phyloP scores from a whole-genome alignment of 2,329 filamentous ascomycete species.

The Beauveria sp. region DNA sequence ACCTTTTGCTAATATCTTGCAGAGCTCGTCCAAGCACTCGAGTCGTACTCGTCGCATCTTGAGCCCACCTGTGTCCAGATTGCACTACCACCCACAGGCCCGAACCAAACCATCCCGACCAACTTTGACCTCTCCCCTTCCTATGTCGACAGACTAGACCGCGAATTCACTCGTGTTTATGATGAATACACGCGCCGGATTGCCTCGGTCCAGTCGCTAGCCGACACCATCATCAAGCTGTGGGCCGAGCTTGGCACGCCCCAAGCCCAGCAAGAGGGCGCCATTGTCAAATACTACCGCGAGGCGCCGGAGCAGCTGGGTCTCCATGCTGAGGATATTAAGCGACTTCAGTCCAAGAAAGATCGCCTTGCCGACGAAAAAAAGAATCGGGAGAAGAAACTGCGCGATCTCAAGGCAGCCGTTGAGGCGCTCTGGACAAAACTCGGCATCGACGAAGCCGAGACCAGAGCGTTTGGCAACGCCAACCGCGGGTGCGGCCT shows the following conservation, averaged over 20 bases:
- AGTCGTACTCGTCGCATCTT: conserved; percentile 94
- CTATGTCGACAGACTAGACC: conserved; percentile 80
- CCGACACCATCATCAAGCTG: conserved; percentile 82
- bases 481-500: conserved; percentile 85
- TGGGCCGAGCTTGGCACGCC: conserved; percentile 95
- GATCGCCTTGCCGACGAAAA: conserved; percentile 88
- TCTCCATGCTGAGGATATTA: conserved; percentile 78
- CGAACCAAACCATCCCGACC: conserved; percentile 67
- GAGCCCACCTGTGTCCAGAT: conserved; percentile 83
- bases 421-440: conserved; percentile 90
- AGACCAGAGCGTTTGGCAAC: conserved; percentile 79
- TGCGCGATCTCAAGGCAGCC: conserved; percentile 66
- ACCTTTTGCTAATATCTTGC: conserved; percentile 13
- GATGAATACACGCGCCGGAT: conserved; percentile 90
- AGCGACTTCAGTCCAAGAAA: conserved; percentile 61
- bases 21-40: conserved; percentile 89
- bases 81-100: conserved; percentile 72
- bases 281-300: conserved; percentile 82
- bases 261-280: conserved; percentile 81
- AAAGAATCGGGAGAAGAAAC: conserved; percentile 66
- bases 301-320: conserved; percentile 91
- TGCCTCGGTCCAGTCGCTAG: conserved; percentile 62
- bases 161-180: conserved; percentile 89
- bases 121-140: conserved; percentile 87
- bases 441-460: conserved; percentile 72